phyloP scores from a whole-genome alignment of 176 grass and related monocot species.

The Aegilops longissima region DNA sequence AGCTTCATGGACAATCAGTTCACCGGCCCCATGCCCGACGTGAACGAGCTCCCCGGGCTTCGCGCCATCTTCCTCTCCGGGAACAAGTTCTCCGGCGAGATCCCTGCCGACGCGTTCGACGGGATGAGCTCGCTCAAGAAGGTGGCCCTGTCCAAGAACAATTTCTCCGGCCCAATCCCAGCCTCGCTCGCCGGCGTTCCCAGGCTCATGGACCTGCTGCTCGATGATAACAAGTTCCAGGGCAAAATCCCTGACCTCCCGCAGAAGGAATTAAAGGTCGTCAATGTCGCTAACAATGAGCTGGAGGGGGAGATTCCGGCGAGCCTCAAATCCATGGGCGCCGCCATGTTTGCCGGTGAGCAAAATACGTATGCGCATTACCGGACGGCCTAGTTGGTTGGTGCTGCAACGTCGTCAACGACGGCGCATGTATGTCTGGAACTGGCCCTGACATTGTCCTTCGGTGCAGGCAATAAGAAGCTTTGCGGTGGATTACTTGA shows the following conservation, averaged over 20 bases:
- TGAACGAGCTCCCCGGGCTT: conserved; percentile 50
- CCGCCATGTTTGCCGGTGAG: conserved; percentile 57
- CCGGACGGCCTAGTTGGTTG: not conserved
- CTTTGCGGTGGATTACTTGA: conserved; percentile 67
- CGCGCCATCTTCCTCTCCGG: conserved; percentile 59
- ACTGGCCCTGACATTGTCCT: not conserved
- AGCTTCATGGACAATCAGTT: conserved; percentile 80
- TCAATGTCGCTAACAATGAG: conserved; percentile 64
- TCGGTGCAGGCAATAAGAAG: conserved; percentile 60
- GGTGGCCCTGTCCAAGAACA: conserved; percentile 54
- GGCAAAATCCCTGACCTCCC: conserved; percentile 62
- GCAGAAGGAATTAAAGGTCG: conserved; percentile 38
- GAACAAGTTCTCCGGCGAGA: conserved; percentile 65
- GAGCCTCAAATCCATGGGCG: conserved; percentile 34
- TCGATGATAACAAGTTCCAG: conserved; percentile 67
- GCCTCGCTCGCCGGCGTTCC: conserved; percentile 54
- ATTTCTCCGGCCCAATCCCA: conserved; percentile 68
- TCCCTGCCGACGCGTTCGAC: conserved; percentile 63
- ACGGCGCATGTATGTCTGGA: not conserved
- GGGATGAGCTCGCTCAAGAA: conserved; percentile 81
- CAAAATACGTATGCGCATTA: not conserved
- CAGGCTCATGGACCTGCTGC: conserved; percentile 54
- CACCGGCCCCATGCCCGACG: conserved; percentile 55
- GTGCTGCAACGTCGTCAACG: not conserved
- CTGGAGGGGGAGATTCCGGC: conserved; percentile 72